Evolutionary conservation across 208 protist genomes (phyloP), one percentile per base, ranked within the genome.

Genomic region (Trichomonas gallinae): DNA sequence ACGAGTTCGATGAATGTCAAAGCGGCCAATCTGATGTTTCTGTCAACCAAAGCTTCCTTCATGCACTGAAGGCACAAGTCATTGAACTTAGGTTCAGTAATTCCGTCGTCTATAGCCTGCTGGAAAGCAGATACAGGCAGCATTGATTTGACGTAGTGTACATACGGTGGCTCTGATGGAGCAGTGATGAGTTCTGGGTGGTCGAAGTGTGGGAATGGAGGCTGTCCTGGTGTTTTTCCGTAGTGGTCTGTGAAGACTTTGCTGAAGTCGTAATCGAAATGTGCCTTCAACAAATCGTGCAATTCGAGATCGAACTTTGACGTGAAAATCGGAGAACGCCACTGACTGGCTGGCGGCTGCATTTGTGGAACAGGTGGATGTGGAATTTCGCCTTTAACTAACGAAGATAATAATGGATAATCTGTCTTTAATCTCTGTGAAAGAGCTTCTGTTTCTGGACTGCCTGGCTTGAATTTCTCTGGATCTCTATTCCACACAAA

Each of bases 401-500:
- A 21, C 15, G 44, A 34, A 34, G 44, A 9, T n/a, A 93, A 31
- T 17, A 93, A 44, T 38, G 87, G 87, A 93, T 93, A 93, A 51
- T 93, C n/a, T 17, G 6, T 4, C 46, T 93, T 48, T 1, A 93
- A 31, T 58, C 44, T 23, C 46, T 93, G 40, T 1, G 44, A 34
- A 8, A 93, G 31, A 51, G 17, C 87, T 38, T 51, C 31, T 38
- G n/a, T 51, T 51, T 93, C 87, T 51, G 11, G 11, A 44, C 40
- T 49, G 4, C 44, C 31, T 34, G 87, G 87, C n/a, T 51, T 48
- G n/a, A 93, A 93, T 38, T 38, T 23, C 26, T 23, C 44, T 51
- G 87, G 87, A 58, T 93, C 87, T 93, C 46, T 93, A 36, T 93
- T 93, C 87, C 87, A 93, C 0, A 93, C 44, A 4, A 51, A 93